Conservation (phyloP, 371 early-diverging fungal species). For the Smittium mucronatum region DNA sequence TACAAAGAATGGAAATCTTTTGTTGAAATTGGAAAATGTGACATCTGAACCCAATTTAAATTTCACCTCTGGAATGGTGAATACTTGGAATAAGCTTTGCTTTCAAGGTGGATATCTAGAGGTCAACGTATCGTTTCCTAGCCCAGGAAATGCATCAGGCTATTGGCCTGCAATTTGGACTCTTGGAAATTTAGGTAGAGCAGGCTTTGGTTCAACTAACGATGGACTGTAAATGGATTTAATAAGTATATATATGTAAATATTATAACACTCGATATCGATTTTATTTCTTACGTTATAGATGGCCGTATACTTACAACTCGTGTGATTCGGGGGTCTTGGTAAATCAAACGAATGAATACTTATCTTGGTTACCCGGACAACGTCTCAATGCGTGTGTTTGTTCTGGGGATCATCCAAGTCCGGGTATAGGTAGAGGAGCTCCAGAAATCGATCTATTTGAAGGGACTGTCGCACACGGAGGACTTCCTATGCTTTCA, state of each 20-base stretch:
- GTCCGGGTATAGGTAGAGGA: slow-evolving; percentile 39
- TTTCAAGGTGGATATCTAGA: slow-evolving; percentile 45
- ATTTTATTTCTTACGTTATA: too few relatives aligned
- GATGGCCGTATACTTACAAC: slow-evolving; percentile 43
- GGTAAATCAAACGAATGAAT: slow-evolving; percentile 36
- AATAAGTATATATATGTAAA: neutral
- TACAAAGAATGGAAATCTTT: slow-evolving; percentile 36
- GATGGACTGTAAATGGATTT: slow-evolving; percentile 30
- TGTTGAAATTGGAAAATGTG: slow-evolving; percentile 33
- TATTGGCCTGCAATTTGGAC: slow-evolving; percentile 47
- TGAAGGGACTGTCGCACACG: slow-evolving; percentile 32
- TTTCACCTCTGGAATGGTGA: slow-evolving; percentile 42
- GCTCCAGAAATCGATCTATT: slow-evolving; percentile 43
- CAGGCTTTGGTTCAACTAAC: slow-evolving; percentile 41
- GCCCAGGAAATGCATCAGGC: slow-evolving; percentile 31
- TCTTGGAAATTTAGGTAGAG: slow-evolving; percentile 42
- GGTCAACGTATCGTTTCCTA: slow-evolving; percentile 40
- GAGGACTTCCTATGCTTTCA: slow-evolving; percentile 25
- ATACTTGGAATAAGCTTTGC: slow-evolving; percentile 48
- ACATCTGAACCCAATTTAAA: slow-evolving; percentile 28
- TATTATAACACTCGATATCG: neutral
- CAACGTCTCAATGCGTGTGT: slow-evolving; percentile 41
- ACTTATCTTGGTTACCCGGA: slow-evolving; percentile 32
- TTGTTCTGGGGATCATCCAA: slow-evolving; percentile 39
- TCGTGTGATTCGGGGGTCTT: slow-evolving; percentile 38